These are phyloP conservation scores for Datisca glomerata DNA, from an alignment of 306 rosid species.

Conservation along the genomic window DNA sequence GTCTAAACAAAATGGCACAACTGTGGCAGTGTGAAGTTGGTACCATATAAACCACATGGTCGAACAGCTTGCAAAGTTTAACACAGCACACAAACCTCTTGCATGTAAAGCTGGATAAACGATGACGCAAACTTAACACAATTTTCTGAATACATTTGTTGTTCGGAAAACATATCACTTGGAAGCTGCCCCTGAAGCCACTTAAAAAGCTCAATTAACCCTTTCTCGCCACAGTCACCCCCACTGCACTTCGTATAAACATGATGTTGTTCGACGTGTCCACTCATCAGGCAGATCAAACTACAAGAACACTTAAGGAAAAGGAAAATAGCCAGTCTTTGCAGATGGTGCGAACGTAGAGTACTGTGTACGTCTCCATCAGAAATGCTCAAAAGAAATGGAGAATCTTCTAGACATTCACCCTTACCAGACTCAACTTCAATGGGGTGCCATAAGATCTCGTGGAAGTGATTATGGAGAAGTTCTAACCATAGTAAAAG, in stretches of 20 bases:
- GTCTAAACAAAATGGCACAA: too few species aligned
- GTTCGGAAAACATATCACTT: conserved; percentile 24
- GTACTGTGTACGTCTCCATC: conserved; percentile 33
- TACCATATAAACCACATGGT: not conserved
- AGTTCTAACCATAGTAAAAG: conserved; percentile 66
- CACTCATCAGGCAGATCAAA: conserved; percentile 27
- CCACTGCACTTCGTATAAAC: conserved; percentile 16
- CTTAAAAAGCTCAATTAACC: conserved; percentile 42
- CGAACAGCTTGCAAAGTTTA: conserved; percentile 1
- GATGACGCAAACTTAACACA: conserved; percentile 58
- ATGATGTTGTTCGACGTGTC: conserved; percentile 3
- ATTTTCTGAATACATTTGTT: conserved; percentile 31
- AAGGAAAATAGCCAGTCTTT: conserved; percentile 58
- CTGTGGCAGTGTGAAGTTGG: too few species aligned
- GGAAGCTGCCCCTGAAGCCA: conserved; percentile 74
- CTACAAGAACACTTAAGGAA: conserved; percentile 52
- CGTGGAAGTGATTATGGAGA: conserved; percentile 43
- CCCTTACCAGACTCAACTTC: conserved; percentile 24
- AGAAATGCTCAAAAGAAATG: conserved; percentile 44
- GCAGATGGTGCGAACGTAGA: conserved; percentile 44
- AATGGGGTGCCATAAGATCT: conserved; percentile 36
- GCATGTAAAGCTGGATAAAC: conserved; percentile 60
- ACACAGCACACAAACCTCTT: conserved; percentile 85
- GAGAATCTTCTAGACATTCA: conserved; percentile 71
- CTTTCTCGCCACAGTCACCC: conserved; percentile 35